Percentiles rank a stretch among this genome's conserved stretches.
phyloP scores from a whole-genome alignment of 257 asterid species.

The Prunella vulgaris region DNA sequence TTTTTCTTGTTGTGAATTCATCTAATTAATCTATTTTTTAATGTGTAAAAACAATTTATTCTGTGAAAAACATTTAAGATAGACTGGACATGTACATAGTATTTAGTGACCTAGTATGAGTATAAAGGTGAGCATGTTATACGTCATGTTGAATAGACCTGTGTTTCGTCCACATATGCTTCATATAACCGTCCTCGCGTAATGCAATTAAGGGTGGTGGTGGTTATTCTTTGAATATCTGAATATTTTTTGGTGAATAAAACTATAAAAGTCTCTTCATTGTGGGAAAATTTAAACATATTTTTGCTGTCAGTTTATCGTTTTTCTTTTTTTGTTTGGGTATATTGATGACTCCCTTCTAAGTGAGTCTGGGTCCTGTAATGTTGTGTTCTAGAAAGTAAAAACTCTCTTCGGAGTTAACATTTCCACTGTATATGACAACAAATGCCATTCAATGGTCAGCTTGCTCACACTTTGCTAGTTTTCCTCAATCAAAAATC shows the following conservation, averaged over 20 bases:
- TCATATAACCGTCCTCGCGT: background rate
- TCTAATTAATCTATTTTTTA: background rate
- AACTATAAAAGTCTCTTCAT: background rate
- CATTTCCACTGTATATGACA: background rate
- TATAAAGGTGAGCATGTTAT: background rate
- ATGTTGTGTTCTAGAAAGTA: background rate
- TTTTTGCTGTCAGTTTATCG: too few relatives aligned
- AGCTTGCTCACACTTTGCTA: background rate
- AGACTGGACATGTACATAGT: background rate
- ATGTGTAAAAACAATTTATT: background rate
- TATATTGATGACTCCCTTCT: background rate
- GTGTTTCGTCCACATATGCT: background rate
- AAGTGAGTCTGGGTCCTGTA: background rate
- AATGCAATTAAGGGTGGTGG: background rate
- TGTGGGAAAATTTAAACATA: background rate
- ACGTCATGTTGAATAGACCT: background rate
- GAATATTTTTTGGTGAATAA: background rate
- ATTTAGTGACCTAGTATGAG: background rate
- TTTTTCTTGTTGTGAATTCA: background rate
- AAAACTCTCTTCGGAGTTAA: background rate
- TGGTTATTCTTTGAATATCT: background rate
- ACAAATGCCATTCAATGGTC: background rate
- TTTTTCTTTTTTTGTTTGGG: too few relatives aligned
- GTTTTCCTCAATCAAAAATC: background rate
- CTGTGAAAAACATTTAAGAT: background rate